Percentiles rank a stretch among this genome's conserved stretches.
Evolutionary conservation across 192 early-diverging fungal genomes (phyloP).

Genomic region (Coemansia pectinata): DNA sequence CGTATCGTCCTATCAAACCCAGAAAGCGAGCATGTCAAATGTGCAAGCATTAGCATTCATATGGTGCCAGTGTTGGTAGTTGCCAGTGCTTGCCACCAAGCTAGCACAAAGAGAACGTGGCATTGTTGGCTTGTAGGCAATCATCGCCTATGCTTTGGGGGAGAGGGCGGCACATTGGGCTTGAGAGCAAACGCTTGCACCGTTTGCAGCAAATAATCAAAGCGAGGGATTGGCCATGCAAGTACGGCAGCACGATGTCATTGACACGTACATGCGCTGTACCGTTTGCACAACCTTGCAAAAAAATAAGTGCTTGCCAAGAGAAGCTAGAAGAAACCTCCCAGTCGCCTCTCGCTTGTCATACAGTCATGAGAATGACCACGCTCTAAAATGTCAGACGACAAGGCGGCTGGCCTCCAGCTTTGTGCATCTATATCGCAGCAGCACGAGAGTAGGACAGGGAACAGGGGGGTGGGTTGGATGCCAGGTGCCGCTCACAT

Average conservation of each 20-base stretch:
- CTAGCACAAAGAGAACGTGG: neutral
- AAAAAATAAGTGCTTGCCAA: neutral
- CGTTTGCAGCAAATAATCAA: neutral
- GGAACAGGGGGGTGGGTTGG: constrained; percentile 1
- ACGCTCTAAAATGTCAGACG: neutral
- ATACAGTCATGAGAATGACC: neutral
- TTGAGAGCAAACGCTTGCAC: neutral
- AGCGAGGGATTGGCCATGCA: neutral
- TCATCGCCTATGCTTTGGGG: neutral
- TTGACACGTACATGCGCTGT: neutral
- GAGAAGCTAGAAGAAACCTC: neutral
- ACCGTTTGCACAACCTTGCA: neutral
- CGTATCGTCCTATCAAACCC: constrained; percentile 21
- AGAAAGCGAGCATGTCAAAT: neutral
- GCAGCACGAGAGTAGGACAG: neutral
- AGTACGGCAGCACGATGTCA: neutral
- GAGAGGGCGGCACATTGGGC: neutral
- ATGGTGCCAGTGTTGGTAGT: neutral
- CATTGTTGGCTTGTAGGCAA: neutral
- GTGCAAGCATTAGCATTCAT: neutral
- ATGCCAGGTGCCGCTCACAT: neutral
- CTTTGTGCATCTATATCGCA: neutral
- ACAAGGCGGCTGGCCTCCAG: neutral
- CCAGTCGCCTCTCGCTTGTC: neutral
- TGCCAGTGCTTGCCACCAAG: neutral